A percentile compares a stretch with the other conserved stretches of the same genome.
These are phyloP conservation scores for Malania oleifera DNA, from an alignment of 164 flowering plant genomes.

Conservation along the genomic window DNA sequence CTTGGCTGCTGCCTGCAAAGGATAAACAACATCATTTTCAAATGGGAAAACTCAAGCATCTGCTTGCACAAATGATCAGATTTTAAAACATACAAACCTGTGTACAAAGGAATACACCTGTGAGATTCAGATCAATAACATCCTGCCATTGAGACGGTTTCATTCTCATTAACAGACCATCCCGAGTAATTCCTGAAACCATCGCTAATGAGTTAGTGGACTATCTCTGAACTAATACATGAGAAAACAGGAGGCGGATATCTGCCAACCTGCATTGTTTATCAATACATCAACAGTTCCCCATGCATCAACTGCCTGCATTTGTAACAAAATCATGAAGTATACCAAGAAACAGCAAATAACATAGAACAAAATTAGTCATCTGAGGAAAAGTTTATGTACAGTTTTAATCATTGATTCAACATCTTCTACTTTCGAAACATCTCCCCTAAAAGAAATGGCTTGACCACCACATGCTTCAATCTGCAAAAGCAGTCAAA, in stretches of 20 bases:
- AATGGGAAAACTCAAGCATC: constrained; percentile 4
- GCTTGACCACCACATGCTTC: constrained; percentile 1
- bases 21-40: constrained; percentile 10
- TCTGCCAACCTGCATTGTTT: constrained; percentile 3
- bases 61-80: neutral
- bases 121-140: constrained; percentile 23
- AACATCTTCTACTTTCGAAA: constrained; percentile 8
- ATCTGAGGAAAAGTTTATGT: too few relatives aligned
- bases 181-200: constrained; percentile 22
- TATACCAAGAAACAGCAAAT: neutral
- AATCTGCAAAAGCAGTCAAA: neutral
- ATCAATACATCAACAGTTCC: constrained; percentile 9
- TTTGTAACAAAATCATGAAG: neutral
- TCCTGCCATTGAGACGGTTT: constrained; percentile 24
- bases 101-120: constrained; percentile 25
- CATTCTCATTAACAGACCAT: constrained; percentile 27
- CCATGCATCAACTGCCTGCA: constrained; percentile 7
- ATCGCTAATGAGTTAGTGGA: too few relatives aligned
- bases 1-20: constrained; percentile 87
- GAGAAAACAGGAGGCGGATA: neutral
- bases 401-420: constrained; percentile 4
- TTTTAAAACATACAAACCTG: constrained; percentile 11
- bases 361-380: neutral
- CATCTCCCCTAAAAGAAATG: neutral
- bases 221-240: neutral